Evolutionary conservation across 179 eudicot genomes (phyloP), one percentile per base, ranked within the genome.

Genomic region (Vitellaria paradoxa): DNA sequence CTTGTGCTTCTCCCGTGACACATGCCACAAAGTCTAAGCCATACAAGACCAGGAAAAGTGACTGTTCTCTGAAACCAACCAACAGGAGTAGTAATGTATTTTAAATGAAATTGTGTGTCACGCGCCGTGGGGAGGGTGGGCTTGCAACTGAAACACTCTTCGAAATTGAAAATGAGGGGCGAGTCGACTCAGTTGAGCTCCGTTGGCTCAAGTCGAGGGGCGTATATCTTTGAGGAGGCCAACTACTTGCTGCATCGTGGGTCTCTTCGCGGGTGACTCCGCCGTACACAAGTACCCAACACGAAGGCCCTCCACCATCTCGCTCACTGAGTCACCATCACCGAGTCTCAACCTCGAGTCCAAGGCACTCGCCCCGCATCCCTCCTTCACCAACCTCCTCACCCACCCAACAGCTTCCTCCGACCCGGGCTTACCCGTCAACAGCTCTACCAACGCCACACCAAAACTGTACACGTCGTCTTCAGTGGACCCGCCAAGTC

Each of bases 211-310:
- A 52, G 14, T 65, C 37, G 37, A 9, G n/a, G 88, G 89, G 55
- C 86, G 86, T 65, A 94, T 84, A 53, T 96, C 98, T 84, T 96
- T 96, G 2, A 96, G 87, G 81, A 92, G 76, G 23, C 98, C 99
- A 53, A 96, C 87, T 17, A 94, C 97, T 68, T 96, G 99, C 71
- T 91, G 93, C 98, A 96, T 96, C 5, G 89, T 86, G 42, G 98
- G 99, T 76, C 99, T 82, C 80, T 96, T 96, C 46, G 67, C 84
- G 15, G 93, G 81, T 3, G 64, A 68, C 79, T 96, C 99, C 14
- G 99, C 97, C 56, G 98, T 96, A 76, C 98, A 96, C 81, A 96
- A 65, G 72, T 94, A 92, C 82, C 93, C 98, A 14, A 96, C 93
- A 52, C 98, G 87, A 55, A 96, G 90, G 69, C 93, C 79, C 83